Evolutionary conservation across 2,329 filamentous ascomycete genomes (phyloP).

Genomic region (Penicillium sp.): DNA sequence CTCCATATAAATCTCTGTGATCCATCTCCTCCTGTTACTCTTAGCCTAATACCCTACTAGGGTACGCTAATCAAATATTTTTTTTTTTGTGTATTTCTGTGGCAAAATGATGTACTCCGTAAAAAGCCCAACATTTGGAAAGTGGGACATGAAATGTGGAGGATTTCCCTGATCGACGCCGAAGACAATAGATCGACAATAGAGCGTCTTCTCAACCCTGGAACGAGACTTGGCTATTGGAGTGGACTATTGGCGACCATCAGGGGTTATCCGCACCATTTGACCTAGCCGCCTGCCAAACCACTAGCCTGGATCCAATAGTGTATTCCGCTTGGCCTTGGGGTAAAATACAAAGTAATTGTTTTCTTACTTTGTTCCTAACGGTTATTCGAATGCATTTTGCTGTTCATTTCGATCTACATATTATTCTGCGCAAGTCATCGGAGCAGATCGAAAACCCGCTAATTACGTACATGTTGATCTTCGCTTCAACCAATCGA

Average conservation of each 20-base stretch:
- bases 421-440: background rate
- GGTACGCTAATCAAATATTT: background rate
- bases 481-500: background rate
- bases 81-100: background rate
- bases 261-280: conserved; percentile 17
- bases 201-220: conserved; percentile 13
- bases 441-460: background rate
- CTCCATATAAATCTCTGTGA: too few relatives aligned
- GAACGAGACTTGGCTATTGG: conserved; percentile 8
- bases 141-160: background rate
- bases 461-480: conserved; percentile 1
- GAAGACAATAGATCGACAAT: conserved; percentile 2
- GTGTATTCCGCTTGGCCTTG: background rate
- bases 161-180: conserved; percentile 2
- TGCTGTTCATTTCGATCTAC: background rate
- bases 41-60: too few relatives aligned
- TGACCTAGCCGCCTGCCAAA: conserved; percentile 17
- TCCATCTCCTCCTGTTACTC: background rate
- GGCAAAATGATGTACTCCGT: background rate
- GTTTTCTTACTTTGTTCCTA: background rate
- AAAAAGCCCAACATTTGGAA: background rate
- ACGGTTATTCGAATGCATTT: background rate
- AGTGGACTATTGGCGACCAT: conserved; percentile 22
- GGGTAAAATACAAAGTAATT: background rate
- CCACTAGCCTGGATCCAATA: conserved; percentile 20